Evolutionary conservation across 78 protist genomes (phyloP), one percentile per base, ranked within the genome.

Genomic region (Dictyostelium capitatum): DNA sequence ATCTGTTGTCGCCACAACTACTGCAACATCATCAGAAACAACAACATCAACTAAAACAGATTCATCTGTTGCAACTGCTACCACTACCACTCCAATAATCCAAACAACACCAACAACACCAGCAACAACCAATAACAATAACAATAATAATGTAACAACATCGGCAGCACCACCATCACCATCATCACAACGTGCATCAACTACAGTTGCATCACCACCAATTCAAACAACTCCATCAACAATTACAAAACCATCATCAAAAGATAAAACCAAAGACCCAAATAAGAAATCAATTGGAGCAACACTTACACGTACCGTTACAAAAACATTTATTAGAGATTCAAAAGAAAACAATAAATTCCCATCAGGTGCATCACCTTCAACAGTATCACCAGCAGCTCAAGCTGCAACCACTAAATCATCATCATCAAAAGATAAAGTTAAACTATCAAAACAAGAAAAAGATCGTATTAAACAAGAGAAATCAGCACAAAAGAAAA

Each of bases 241-340:
- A 15, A 46, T 32, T 46, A 46, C 14, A 10, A 47, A 37, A 46
- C 79, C 79, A 37, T 20, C 47, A 28, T 25, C 46, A 4, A 77
- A 23, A 30, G 50, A 41, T n/a, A 73, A 73, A 23, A 37, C 43
- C 2, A 54, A 51, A 32, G 51, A 80, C 3, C 57, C 67, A 12
- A 11, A 32, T 15, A 62, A 62, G 23, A 80, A 80, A 32, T 87
- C 93, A n/a, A 87, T 87, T 37, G 83, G 93, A 51, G 85, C 93
- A 1, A 87, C 85, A 47, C 78, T 87, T 4, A 74, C 93, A 6
- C 77, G 90, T 69, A 70, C 93, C 15, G 82, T 87, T 32, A 87
- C 93, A 12, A 87, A 87, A 64, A 87, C 93, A 46, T 87, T 87
- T 69, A 73, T 73, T n/a, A 73, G 79, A 46, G 81, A 80, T 20